Percentiles rank a stretch among this genome's conserved stretches.
phyloP scores from a whole-genome alignment of 768 basidiomycete genomes.

The Trametes elegans region DNA sequence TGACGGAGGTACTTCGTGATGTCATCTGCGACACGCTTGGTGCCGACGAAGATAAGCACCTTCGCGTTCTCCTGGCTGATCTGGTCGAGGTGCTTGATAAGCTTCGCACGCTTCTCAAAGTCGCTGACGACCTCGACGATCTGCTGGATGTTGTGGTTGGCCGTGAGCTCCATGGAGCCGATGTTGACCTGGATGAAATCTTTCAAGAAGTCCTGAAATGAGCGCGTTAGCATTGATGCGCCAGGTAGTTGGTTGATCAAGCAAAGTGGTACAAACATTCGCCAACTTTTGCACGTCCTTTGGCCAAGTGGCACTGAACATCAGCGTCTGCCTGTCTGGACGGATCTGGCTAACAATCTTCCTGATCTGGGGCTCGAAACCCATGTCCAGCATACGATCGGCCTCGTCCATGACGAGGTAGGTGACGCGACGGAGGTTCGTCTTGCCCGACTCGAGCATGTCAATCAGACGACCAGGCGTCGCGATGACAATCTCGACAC shows the following conservation, averaged over 20 bases:
- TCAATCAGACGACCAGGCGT: constrained; percentile 99
- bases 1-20: constrained; percentile 96
- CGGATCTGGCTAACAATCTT: constrained; percentile 98
- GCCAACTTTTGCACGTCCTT: constrained; percentile 99
- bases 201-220: constrained; percentile 79
- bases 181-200: constrained; percentile 99
- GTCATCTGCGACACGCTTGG: constrained; percentile 97
- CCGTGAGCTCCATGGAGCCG: constrained; percentile 96
- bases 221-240: constrained; percentile 9
- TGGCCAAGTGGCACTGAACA: constrained; percentile 99
- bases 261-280: constrained; percentile 46
- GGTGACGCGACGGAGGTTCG: constrained; percentile 92
- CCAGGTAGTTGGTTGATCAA: not conserved
- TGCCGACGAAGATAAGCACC: constrained; percentile 97
- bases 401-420: constrained; percentile 99
- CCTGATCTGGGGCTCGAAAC: constrained; percentile 99
- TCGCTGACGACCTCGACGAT: constrained; percentile 96
- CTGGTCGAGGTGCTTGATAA: constrained; percentile 95
- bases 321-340: constrained; percentile 96
- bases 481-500: constrained; percentile 98
- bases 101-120: constrained; percentile 93
- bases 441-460: constrained; percentile 96
- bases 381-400: constrained; percentile 99
- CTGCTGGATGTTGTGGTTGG: constrained; percentile 97
- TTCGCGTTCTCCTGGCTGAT: constrained; percentile 97